Conservation (phyloP, 305 asterid species). For the Plantago lanceolata region DNA sequence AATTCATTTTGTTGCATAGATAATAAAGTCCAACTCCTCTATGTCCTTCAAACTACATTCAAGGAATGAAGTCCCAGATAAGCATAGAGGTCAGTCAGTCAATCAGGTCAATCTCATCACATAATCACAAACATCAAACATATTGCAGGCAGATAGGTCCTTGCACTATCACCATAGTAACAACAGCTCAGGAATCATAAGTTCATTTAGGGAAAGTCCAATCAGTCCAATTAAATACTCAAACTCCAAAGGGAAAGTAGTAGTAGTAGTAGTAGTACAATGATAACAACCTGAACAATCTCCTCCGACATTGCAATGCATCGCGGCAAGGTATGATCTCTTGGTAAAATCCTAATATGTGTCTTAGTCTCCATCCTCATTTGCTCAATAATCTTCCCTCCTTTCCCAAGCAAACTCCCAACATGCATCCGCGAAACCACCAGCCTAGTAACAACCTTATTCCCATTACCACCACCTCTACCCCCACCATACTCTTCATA, state of each 20-base stretch:
- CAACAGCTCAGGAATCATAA: not conserved
- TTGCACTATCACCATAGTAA: not conserved
- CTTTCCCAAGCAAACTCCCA: slow-evolving; percentile 86
- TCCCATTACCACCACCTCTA: slow-evolving; percentile 44
- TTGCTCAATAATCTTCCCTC: slow-evolving; percentile 93
- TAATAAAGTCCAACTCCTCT: slow-evolving; percentile 22
- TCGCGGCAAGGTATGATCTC: slow-evolving; percentile 73
- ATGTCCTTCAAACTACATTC: slow-evolving; percentile 13
- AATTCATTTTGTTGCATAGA: slow-evolving; percentile 15
- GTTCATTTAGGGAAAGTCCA: slow-evolving; percentile 1
- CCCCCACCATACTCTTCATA: slow-evolving; percentile 44
- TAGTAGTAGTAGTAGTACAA: slow-evolving; percentile 30
- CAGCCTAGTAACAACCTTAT: slow-evolving; percentile 65
- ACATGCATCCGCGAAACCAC: slow-evolving; percentile 85
- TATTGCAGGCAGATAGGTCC: slow-evolving; percentile 1
- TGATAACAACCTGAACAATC: slow-evolving; percentile 81
- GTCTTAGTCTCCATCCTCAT: slow-evolving; percentile 87
- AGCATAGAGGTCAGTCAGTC: not conserved
- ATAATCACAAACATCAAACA: slow-evolving; percentile 14
- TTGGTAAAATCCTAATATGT: slow-evolving; percentile 78
- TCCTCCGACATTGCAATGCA: slow-evolving; percentile 85
- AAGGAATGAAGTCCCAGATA: slow-evolving; percentile 11
- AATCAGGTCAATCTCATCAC: slow-evolving; percentile 14
- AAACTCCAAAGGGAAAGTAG: slow-evolving; percentile 34
- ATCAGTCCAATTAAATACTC: slow-evolving; percentile 20